Percentiles rank a stretch among this genome's conserved stretches.
These are phyloP conservation scores for Taphrina communis DNA, from an alignment of 1,139 yeast genomes.

Conservation along the genomic window DNA sequence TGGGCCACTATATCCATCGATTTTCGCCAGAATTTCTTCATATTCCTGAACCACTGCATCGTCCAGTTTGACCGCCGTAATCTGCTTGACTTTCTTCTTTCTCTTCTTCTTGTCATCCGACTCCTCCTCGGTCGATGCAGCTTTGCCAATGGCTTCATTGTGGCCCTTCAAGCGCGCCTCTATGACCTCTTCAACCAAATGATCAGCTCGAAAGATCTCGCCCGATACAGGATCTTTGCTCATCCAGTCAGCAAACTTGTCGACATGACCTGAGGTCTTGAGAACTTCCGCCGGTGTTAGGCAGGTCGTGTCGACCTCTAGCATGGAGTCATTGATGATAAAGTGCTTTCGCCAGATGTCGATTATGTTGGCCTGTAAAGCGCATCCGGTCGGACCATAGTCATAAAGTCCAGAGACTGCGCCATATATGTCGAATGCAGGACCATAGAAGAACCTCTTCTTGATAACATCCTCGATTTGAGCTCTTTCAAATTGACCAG, in stretches of 20 bases:
- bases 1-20: constrained; percentile 93
- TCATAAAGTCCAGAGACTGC: constrained; percentile 98
- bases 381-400: constrained; percentile 99
- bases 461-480: constrained; percentile 86
- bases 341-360: constrained; percentile 98
- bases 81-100: constrained; percentile 94
- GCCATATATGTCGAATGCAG: constrained; percentile 95
- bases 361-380: constrained; percentile 91
- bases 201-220: constrained; percentile 98
- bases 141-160: constrained; percentile 87
- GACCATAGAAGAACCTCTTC: constrained; percentile 96
- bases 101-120: constrained; percentile 72
- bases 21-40: constrained; percentile 80
- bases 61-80: constrained; percentile 83
- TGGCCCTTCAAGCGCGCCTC: constrained; percentile 96
- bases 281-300: constrained; percentile 96
- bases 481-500: constrained; percentile 69
- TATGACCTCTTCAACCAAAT: constrained; percentile 93
- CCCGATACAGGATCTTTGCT: constrained; percentile 94
- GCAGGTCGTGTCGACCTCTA: constrained; percentile 98
- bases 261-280: constrained; percentile 99
- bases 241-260: constrained; percentile 99
- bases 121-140: constrained; percentile 63
- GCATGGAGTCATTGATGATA: constrained; percentile 96
- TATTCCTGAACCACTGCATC: constrained; percentile 80